These are phyloP conservation scores for Taxillus chinensis DNA, from an alignment of 164 flowering plant genomes.

Conservation along the genomic window DNA sequence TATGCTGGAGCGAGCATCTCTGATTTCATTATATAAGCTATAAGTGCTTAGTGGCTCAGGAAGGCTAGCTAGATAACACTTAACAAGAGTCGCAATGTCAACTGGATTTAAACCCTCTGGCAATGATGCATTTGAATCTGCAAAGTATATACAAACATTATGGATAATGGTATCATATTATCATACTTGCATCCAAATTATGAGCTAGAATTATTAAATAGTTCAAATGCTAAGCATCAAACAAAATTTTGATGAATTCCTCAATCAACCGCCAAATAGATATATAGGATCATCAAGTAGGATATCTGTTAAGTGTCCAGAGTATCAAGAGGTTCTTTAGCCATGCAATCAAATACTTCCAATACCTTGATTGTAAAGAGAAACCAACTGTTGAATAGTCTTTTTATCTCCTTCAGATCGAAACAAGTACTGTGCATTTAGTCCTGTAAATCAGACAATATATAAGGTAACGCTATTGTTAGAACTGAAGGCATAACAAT, in stretches of 20 bases:
- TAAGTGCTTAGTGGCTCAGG: constrained; percentile 84
- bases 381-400: constrained; percentile 60
- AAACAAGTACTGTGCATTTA: constrained; percentile 57
- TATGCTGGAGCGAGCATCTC: constrained; percentile 67
- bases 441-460: constrained; percentile 29
- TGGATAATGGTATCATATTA: neutral
- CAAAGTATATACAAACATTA: constrained; percentile 1
- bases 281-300: too few relatives aligned
- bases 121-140: constrained; percentile 66
- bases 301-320: too few relatives aligned
- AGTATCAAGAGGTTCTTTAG: neutral
- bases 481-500: neutral
- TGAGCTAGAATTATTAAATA: too few relatives aligned
- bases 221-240: neutral
- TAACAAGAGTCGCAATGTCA: constrained; percentile 56
- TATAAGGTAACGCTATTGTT: constrained; percentile 2
- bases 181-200: too few relatives aligned
- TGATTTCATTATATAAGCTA: constrained; percentile 63
- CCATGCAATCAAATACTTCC: neutral
- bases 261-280: too few relatives aligned
- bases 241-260: too few relatives aligned
- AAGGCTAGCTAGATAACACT: constrained; percentile 84
- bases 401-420: constrained; percentile 69
- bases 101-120: constrained; percentile 64
- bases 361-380: constrained; percentile 74